Evolutionary conservation across 1,139 yeast species (phyloP).

Genomic region (Saccharomyces hybrid): DNA sequence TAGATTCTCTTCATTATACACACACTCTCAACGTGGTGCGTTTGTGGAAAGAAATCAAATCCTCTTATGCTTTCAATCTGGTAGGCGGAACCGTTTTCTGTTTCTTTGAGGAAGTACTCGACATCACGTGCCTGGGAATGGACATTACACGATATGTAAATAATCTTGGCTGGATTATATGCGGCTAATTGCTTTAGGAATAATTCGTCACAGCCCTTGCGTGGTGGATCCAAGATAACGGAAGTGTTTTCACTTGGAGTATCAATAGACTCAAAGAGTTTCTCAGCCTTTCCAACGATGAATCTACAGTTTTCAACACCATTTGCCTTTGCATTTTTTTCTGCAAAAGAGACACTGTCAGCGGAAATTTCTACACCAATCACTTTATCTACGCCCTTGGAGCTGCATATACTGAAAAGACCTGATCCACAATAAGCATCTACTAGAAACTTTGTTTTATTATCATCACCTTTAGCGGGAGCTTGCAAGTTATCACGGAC

Average conservation of each 20-base stretch:
- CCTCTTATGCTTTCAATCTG: conserved; percentile 79
- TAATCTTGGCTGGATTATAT: conserved; percentile 77
- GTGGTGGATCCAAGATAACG: conserved; percentile 91
- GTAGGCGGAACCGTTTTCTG: conserved; percentile 57
- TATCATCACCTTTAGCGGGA: conserved; percentile 32
- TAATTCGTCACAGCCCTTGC: conserved; percentile 90
- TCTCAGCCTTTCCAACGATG: conserved; percentile 88
- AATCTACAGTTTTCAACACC: conserved; percentile 71
- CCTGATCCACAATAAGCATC: conserved; percentile 99
- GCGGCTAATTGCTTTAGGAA: conserved; percentile 78
- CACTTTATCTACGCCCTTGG: conserved; percentile 69
- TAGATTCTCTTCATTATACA: conserved; percentile 55
- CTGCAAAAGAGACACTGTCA: conserved; percentile 84
- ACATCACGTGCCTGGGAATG: conserved; percentile 95
- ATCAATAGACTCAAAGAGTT: conserved; percentile 71
- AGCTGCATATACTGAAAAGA: conserved; percentile 79
- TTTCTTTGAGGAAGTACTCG: conserved; percentile 68
- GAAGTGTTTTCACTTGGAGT: conserved; percentile 70
- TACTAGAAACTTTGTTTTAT: conserved; percentile 52
- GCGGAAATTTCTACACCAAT: conserved; percentile 94
- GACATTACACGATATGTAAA: conserved; percentile 92
- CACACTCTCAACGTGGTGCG: conserved; percentile 94
- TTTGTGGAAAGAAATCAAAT: conserved; percentile 96
- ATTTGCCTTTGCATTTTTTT: conserved; percentile 69
- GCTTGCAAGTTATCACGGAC: conserved; percentile 63